Conservation (phyloP, 352 stramenopile species). For the Ophiocytium majus region DNA sequence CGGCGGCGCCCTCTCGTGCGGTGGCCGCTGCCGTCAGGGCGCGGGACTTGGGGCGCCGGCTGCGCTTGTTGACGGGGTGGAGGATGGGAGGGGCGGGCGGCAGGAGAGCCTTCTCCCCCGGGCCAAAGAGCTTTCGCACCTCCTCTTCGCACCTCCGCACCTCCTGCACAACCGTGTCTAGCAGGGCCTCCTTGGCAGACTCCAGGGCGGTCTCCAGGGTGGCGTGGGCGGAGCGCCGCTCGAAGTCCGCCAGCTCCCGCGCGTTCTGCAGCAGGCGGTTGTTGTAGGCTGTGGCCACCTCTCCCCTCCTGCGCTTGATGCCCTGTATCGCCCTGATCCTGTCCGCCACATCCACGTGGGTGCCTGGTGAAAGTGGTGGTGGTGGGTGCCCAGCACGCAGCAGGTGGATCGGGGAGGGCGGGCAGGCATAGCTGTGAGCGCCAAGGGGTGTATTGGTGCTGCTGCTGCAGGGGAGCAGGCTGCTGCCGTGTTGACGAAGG, state of each 20-base stretch:
- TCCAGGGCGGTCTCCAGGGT: neutral
- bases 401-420: too few species aligned
- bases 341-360: neutral
- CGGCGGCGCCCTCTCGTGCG: too few species aligned
- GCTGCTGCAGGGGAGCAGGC: too few species aligned
- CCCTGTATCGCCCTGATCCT: neutral
- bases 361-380: neutral
- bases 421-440: too few species aligned
- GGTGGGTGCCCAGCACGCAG: too few species aligned
- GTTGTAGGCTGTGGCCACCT: neutral
- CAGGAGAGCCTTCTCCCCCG: neutral
- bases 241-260: constrained; percentile 9
- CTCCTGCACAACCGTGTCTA: constrained; percentile 8
- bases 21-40: neutral
- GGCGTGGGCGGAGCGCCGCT: neutral
- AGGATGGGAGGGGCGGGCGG: neutral
- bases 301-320: neutral
- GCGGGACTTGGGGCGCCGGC: neutral
- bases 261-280: constrained; percentile 1
- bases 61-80: neutral
- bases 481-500: too few species aligned
- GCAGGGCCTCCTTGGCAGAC: constrained; percentile 2
- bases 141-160: neutral
- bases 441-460: too few species aligned
- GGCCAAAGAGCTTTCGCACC: neutral